Evolutionary conservation across 169 alveolate species (phyloP), one percentile per base, ranked within the genome.

Genomic region (Theileria equi): DNA sequence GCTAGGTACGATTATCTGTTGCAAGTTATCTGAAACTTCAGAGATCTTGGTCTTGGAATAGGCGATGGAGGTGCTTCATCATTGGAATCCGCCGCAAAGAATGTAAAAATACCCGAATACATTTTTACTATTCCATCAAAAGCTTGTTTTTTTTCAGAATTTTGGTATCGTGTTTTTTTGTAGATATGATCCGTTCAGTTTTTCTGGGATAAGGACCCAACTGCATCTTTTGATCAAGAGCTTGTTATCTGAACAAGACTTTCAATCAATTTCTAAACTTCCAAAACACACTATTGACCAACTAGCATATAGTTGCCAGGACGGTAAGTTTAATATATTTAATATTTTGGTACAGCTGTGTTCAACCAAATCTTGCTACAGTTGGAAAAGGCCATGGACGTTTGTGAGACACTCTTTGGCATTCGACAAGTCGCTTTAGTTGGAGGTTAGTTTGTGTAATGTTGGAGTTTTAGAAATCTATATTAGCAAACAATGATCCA

Each of bases 131-230:
- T 62, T 29, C 86, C 86, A 2, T 44, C 60, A 70, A 77, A 61
- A 31, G 48, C 43, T 35, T 67, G 45, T 62, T n/a, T 36, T 32
- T 65, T 41, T 40, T 36, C 63, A 52, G 49, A 67, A 28, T 77
- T 77, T 64, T 74, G 84, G 84, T 74, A 43, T 4, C 80, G 55
- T 8, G 17, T 17, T 3, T 25, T 35, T n/a, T 4, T 3, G 38
- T 16, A 8, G 38, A 19, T 53, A 5, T 3, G 11, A 13, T 17
- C 26, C 13, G 55, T 57, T 60, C 29, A 77, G 86, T 38, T 77
- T 77, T 44, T 77, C 86, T 3, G 86, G 86, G 23, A 61, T 77
- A 35, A 66, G 61, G 25, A 44, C 86, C 13, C 86, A 77, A 26
- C 52, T 77, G 19, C 53, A 49, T 13, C 52, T 13, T 6, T 10